Conservation (phyloP, 2,329 filamentous ascomycete species). For the Cercospora canescens region DNA sequence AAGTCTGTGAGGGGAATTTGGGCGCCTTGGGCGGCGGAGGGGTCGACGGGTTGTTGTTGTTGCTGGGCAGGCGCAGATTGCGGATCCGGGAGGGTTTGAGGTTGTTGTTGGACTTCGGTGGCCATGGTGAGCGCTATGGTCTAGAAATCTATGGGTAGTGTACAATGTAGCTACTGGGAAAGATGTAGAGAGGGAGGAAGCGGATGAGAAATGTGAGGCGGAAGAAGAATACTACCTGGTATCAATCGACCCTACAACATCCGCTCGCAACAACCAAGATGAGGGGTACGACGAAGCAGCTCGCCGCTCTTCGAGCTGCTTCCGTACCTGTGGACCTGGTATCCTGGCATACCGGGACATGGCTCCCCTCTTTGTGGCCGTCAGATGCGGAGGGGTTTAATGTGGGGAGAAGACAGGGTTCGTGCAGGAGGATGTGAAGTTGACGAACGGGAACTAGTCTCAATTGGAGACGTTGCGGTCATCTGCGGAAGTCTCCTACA, state of each 20-base stretch:
- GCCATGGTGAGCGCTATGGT: background rate
- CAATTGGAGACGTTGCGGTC: background rate
- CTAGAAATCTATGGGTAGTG: background rate
- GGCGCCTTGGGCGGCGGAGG: conserved; percentile 40
- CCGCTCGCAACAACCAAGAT: background rate
- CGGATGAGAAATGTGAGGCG: background rate
- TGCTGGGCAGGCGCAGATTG: background rate
- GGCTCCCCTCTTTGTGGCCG: conserved; percentile 3
- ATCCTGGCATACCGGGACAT: conserved; percentile 1
- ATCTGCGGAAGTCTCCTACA: background rate
- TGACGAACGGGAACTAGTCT: background rate
- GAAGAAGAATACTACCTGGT: background rate
- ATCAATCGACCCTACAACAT: background rate
- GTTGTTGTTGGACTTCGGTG: conserved; percentile 5
- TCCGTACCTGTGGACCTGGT: background rate
- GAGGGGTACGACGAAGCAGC: conserved; percentile 2
- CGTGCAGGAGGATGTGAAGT: conserved; percentile 3
- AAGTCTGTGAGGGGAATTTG: conserved; percentile 51
- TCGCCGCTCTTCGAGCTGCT: background rate
- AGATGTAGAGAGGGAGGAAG: background rate
- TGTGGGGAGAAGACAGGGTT: conserved; percentile 5
- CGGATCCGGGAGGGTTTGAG: background rate
- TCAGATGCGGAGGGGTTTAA: background rate
- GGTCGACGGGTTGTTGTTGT: conserved; percentile 6
- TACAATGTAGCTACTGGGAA: background rate